Evolutionary conservation across 768 basidiomycete genomes (phyloP), one percentile per base, ranked within the genome.

Genomic region (Hericium erinaceus): DNA sequence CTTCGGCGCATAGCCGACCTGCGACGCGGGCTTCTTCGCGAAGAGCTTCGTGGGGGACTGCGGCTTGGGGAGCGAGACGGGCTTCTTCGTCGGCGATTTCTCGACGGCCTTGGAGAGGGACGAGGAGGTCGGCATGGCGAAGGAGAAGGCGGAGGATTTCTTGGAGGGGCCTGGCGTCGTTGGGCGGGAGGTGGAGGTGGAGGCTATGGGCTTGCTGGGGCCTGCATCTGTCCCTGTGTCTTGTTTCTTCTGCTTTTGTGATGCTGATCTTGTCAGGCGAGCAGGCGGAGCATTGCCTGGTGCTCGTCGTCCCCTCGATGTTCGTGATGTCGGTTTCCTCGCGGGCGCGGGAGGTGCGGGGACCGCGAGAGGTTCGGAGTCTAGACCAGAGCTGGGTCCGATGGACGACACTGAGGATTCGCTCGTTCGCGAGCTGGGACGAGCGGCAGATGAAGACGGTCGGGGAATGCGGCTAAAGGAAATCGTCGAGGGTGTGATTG

Each of bases 41-140:
- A 48, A n/a, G 10, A 48, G 18, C 37, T 39, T 56, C n/a, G 28
- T 56, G 13, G 62, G 50, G 2, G 49, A 61, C 18, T 39, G 11
- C 13, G 44, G 49, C 53, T 55, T 61, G 8, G 54, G 48, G 13
- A 61, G 53, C 15, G 50, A 57, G 20, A 46, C 48, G n/a, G 60
- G 54, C 46, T 58, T 63, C 54, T 57, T 57, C 22, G 53, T 8
- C 3, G 60, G 50, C 0, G 50, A 56, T 50, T 52, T 57, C 33
- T 52, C 61, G 18, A 46, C 33, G 39, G 58, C 48, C 55, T 46
- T 63, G 26, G 18, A 62, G 40, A 55, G 40, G 15, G 62, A 63
- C 22, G 62, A 61, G n/a, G 62, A 56, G 16, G 62, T 63, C 39
- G 62, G 62, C 56, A 54, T 51, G 20, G 62, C 60, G 58, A 62